A percentile compares a stretch with the other conserved stretches of the same genome.
Conservation (phyloP, 768 basidiomycete species). For the Termitomyces sp. region DNA sequence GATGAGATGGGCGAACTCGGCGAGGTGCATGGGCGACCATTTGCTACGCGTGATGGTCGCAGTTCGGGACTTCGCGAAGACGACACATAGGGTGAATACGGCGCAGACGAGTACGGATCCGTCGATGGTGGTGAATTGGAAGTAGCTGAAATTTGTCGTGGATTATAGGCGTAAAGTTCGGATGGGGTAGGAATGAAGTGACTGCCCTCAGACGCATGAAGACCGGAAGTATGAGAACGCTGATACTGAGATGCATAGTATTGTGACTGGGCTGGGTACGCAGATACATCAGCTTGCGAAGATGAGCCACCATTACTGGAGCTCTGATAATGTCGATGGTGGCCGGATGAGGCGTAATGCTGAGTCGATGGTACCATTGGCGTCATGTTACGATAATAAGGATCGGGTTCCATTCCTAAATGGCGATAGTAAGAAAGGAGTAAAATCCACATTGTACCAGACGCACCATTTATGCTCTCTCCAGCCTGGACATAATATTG, state of each 20-base stretch:
- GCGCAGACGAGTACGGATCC: conserved; percentile 13
- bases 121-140: conserved; percentile 19
- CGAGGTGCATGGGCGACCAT: conserved; percentile 33
- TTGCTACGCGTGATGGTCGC: conserved; percentile 32
- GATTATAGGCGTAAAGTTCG: conserved; percentile 28
- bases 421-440: not conserved
- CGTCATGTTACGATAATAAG: conserved; percentile 33
- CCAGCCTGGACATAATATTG: conserved; percentile 28
- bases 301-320: conserved; percentile 17
- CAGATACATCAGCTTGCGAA: conserved; percentile 9
- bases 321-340: conserved; percentile 19
- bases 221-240: conserved; percentile 12
- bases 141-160: conserved; percentile 17
- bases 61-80: conserved; percentile 25
- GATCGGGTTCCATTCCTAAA: conserved; percentile 11
- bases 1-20: conserved; percentile 34
- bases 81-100: conserved; percentile 21
- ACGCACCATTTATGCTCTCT: conserved; percentile 15
- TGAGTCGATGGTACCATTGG: conserved; percentile 24
- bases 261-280: conserved; percentile 14
- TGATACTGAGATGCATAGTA: conserved; percentile 18
- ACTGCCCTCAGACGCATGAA: conserved; percentile 15
- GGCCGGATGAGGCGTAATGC: conserved; percentile 22
- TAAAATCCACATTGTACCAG: not conserved
- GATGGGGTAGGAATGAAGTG: conserved; percentile 48